A percentile compares a stretch with the other conserved stretches of the same genome.
Evolutionary conservation across 768 basidiomycete genomes (phyloP).

Genomic region (Tylopilus intermedius): DNA sequence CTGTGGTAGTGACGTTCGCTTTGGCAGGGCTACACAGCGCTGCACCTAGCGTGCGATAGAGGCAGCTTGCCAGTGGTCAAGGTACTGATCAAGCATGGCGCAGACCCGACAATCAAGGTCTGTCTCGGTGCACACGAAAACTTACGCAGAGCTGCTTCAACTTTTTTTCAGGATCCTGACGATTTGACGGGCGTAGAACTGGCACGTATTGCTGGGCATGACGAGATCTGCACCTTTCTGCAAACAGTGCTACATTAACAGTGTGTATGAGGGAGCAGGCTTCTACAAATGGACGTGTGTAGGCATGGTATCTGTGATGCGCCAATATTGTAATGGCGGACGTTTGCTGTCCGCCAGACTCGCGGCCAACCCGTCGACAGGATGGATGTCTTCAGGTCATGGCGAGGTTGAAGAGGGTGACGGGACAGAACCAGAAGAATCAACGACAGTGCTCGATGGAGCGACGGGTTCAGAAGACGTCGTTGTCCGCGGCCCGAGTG

Average conservation of each 20-base stretch:
- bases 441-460: neutral
- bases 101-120: constrained; percentile 62
- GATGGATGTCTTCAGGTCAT: constrained; percentile 11
- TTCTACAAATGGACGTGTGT: constrained; percentile 8
- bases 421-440: neutral
- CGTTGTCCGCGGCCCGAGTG: constrained; percentile 17
- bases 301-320: neutral
- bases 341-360: neutral
- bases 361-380: neutral
- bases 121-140: neutral
- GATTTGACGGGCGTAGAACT: constrained; percentile 56
- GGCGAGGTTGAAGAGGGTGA: neutral
- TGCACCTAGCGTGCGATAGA: constrained; percentile 85
- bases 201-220: constrained; percentile 54
- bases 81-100: constrained; percentile 59
- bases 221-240: constrained; percentile 42
- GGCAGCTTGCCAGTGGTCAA: constrained; percentile 57
- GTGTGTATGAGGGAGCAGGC: constrained; percentile 8
- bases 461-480: constrained; percentile 1
- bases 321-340: neutral
- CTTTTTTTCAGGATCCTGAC: constrained; percentile 55
- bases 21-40: constrained; percentile 75
- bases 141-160: constrained; percentile 2
- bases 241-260: constrained; percentile 13
- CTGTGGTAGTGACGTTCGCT: constrained; percentile 3